These are phyloP conservation scores for Cyclotella atomus DNA, from an alignment of 108 stramenopile species.

Conservation along the genomic window DNA sequence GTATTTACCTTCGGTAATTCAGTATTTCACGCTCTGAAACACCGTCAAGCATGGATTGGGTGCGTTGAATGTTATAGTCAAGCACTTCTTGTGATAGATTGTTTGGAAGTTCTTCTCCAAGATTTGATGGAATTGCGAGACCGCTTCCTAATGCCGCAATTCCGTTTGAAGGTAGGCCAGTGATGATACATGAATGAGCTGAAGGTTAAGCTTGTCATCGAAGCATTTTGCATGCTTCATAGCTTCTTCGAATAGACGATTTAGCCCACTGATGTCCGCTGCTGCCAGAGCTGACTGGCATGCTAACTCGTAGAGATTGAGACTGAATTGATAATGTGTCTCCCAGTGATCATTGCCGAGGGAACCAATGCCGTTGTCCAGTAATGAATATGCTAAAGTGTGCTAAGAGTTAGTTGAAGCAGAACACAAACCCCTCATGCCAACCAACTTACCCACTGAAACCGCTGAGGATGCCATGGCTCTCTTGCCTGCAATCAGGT, in stretches of 20 bases:
- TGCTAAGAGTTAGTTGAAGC: too few species aligned
- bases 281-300: neutral
- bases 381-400: too few species aligned
- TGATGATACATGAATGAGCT: neutral
- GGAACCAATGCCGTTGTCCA: too few species aligned
- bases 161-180: neutral
- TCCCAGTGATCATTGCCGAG: constrained; percentile 39
- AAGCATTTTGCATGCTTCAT: neutral
- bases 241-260: constrained; percentile 2
- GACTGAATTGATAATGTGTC: constrained; percentile 19
- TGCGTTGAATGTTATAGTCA: neutral
- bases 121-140: neutral
- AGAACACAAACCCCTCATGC: too few species aligned
- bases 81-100: neutral
- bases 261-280: neutral
- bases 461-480: too few species aligned
- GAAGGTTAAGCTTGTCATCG: constrained; percentile 14
- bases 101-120: constrained; percentile 19
- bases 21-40: constrained; percentile 7
- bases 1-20: constrained; percentile 1
- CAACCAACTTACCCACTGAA: too few species aligned
- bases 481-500: constrained; percentile 37
- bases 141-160: constrained; percentile 5
- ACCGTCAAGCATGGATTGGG: neutral
- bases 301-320: constrained; percentile 17